These are phyloP conservation scores for Sphagnum fallax DNA, from an alignment of 228 moss, liverwort and hornwort genomes.

Conservation along the genomic window DNA sequence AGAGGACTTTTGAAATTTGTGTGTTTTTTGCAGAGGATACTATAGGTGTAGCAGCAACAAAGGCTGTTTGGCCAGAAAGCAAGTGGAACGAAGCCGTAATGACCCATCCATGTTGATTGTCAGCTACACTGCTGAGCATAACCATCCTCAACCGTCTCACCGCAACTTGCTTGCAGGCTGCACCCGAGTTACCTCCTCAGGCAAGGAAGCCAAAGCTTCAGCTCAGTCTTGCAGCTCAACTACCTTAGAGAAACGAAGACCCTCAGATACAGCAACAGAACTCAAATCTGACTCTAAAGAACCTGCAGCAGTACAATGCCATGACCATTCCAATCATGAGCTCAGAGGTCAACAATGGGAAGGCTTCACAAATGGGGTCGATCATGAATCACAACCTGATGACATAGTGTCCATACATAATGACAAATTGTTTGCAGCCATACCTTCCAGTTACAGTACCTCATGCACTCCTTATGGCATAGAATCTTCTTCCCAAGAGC, in stretches of 20 bases:
- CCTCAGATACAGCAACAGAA: background rate
- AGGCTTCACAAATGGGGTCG: background rate
- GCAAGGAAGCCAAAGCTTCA: background rate
- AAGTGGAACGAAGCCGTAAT: conserved; percentile 45
- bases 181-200: conserved; percentile 20
- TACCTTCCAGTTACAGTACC: background rate
- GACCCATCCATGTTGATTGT: conserved; percentile 49
- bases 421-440: background rate
- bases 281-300: no score
- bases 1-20: no score
- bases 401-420: no score
- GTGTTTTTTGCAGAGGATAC: conserved; percentile 18
- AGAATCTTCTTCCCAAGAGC: no score
- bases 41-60: conserved; percentile 47
- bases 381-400: no score
- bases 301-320: background rate
- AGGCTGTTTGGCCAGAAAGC: conserved; percentile 46
- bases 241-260: background rate
- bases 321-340: background rate
- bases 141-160: conserved; percentile 44
- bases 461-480: no score
- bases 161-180: conserved; percentile 36
- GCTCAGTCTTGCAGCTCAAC: background rate
- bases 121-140: conserved; percentile 49
- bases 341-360: background rate